phyloP scores from a whole-genome alignment of 2,329 filamentous ascomycete species.

The Botrytis paeoniae region DNA sequence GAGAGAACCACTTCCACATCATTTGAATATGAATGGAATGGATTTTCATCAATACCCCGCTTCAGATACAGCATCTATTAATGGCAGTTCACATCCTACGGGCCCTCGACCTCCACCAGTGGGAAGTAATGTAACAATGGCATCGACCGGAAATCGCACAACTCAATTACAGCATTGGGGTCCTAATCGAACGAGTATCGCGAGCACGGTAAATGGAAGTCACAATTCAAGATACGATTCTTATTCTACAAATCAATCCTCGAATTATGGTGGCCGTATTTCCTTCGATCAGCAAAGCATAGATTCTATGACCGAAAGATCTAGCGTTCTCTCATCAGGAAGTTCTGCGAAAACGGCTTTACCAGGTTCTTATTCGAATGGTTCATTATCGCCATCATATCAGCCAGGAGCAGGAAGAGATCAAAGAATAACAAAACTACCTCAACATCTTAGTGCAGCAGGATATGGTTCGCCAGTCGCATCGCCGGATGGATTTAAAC shows the following conservation, averaged over 20 bases:
- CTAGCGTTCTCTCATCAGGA: constrained; percentile 53
- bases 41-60: constrained; percentile 91
- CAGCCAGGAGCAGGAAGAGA: constrained; percentile 41
- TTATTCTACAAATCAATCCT: constrained; percentile 45
- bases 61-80: constrained; percentile 56
- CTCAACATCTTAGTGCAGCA: constrained; percentile 28
- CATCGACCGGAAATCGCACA: constrained; percentile 64
- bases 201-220: constrained; percentile 49
- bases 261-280: constrained; percentile 38
- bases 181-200: constrained; percentile 46
- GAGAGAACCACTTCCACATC: constrained; percentile 75
- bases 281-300: constrained; percentile 65
- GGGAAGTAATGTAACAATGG: constrained; percentile 65
- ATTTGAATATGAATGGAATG: constrained; percentile 70
- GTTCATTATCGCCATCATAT: constrained; percentile 42
- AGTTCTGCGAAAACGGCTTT: constrained; percentile 53
- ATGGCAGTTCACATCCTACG: constrained; percentile 54
- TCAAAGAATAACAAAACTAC: constrained; percentile 55
- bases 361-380: constrained; percentile 55
- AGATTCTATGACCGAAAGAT: constrained; percentile 57
- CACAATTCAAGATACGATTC: constrained; percentile 63
- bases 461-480: constrained; percentile 29
- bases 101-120: constrained; percentile 59
- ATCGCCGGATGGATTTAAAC: constrained; percentile 47
- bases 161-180: constrained; percentile 79